Evolutionary conservation across 768 basidiomycete species (phyloP), one percentile per base, ranked within the genome.

Genomic region (Suillus americanus): DNA sequence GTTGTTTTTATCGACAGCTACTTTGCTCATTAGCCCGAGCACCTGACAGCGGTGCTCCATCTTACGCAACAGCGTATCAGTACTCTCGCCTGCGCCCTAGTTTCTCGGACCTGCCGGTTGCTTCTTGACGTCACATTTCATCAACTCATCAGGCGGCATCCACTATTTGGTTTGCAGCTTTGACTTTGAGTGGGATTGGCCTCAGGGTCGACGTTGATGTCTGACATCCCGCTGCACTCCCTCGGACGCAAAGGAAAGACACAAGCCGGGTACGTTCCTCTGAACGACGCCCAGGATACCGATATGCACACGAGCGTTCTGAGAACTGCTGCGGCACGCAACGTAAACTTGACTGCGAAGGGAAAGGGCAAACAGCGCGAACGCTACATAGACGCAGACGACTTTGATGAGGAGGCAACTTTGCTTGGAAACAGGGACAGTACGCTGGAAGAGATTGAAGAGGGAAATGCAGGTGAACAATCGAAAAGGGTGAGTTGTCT

Each of bases 181-280:
- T 18, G 40, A 59, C 25, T 41, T 59, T 40, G 56, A 20, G 56
- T 59, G 18, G 25, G 38, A 30, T 25, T 59, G 57, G 57, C 57
- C 57, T 59, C 12, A 30, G 57, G 57, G 57, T 59, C 65, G 70
- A 56, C 68, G 51, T 74, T 68, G 75, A 89, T 88, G 87, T 84
- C 88, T 75, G 89, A 89, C 79, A 91, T 90, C 76, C 89, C 89
- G n/a, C 78, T 91, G 62, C 85, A 80, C 70, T 80, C 81, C 70
- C 79, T 90, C 72, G 78, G 84, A 83, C 79, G 81, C 77, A 73
- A 69, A 60, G 81, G 80, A 68, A 82, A 79, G 70, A 69, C 79
- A 66, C 80, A 79, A 75, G 74, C 80, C 65, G 82, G 80, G 62
- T 84, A 86, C 78, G 69, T 78, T 67, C 82, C 78, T 69, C 78